Evolutionary conservation across 768 basidiomycete species (phyloP), one percentile per base, ranked within the genome.

Genomic region (Lepiota venenata): DNA sequence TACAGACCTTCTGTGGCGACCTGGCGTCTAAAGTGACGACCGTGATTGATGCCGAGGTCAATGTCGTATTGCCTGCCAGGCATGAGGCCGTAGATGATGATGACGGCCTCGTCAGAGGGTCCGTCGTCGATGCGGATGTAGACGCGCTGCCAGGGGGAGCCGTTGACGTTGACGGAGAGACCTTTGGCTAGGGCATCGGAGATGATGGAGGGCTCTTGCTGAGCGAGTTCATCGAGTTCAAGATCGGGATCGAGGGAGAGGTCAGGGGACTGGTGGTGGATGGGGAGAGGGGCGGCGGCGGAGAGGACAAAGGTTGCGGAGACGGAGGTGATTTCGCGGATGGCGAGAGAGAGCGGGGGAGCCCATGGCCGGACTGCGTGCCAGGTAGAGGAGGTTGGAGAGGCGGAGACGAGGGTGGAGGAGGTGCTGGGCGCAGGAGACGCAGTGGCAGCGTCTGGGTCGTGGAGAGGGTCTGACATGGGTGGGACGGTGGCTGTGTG

Each of bases 41-140:
- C 35, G 61, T 83, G 83, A 7, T 85, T 81, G 29, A 95, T 77
- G 1, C 80, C 85, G 10, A 97, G 73, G 63, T 93, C 90, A 48
- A 97, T 85, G 63, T 97, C 93, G 62, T 97, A 97, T 65, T 91
- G 89, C 52, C 90, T 80, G 1, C 90, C 90, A 3, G 93, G 93
- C 74, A 89, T 81, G 43, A 98, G 76, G 1, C 91, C 92, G 56
- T 93, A 94, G 22, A 98, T 82, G 55, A 96, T 90, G 49, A 97
- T 91, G 52, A 95, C 83, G 0, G 92, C 94, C 63, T 96, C 89
- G 60, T 95, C 93, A 0, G 79, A 77, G 50, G 83, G 80, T n/a
- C n/a, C n/a, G 41, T 93, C 91, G 64, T 90, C 85, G 57, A 91
- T 82, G 50, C 86, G 83, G 53, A 91, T 82, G 63, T 91, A 80